These are phyloP conservation scores for Neocucurbitaria cava DNA, from an alignment of 2,329 filamentous ascomycete genomes.

Conservation along the genomic window DNA sequence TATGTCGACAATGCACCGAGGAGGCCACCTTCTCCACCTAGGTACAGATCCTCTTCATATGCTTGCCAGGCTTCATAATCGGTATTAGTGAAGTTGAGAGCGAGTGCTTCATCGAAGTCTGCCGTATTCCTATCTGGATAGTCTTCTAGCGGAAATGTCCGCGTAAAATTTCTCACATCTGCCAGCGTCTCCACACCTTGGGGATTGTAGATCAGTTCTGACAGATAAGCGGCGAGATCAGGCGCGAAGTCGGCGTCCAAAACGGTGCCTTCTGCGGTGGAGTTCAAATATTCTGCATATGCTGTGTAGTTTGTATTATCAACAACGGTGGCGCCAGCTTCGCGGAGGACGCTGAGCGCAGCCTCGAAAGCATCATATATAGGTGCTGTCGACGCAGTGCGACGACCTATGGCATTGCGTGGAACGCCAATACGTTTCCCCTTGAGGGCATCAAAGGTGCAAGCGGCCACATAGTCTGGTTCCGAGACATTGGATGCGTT, in stretches of 20 bases:
- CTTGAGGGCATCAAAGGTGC: slow-evolving; percentile 59
- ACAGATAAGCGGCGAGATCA: slow-evolving; percentile 65
- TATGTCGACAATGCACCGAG: slow-evolving; percentile 65
- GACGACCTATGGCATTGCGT: slow-evolving; percentile 61
- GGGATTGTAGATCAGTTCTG: slow-evolving; percentile 64
- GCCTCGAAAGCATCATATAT: slow-evolving; percentile 63
- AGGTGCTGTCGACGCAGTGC: slow-evolving; percentile 37
- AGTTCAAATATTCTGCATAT: slow-evolving; percentile 54
- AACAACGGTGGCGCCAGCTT: slow-evolving; percentile 66
- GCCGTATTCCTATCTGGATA: slow-evolving; percentile 67
- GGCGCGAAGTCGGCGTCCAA: slow-evolving; percentile 66
- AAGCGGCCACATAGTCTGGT: slow-evolving; percentile 68
- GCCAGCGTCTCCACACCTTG: slow-evolving; percentile 60
- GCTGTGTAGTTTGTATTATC: slow-evolving; percentile 66
- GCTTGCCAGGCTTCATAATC: slow-evolving; percentile 63
- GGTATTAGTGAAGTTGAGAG: slow-evolving; percentile 63
- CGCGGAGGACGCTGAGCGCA: slow-evolving; percentile 60
- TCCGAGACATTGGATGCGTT: slow-evolving; percentile 49
- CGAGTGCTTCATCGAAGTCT: slow-evolving; percentile 62
- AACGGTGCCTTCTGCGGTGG: slow-evolving; percentile 54
- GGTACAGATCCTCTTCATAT: slow-evolving; percentile 61
- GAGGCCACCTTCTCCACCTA: slow-evolving; percentile 66
- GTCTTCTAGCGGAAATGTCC: slow-evolving; percentile 60
- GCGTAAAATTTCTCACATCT: slow-evolving; percentile 64
- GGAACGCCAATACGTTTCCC: slow-evolving; percentile 71